A percentile compares a stretch with the other conserved stretches of the same genome.
phyloP scores from a whole-genome alignment of 345 rosid species.

The Cardamine occulta region DNA sequence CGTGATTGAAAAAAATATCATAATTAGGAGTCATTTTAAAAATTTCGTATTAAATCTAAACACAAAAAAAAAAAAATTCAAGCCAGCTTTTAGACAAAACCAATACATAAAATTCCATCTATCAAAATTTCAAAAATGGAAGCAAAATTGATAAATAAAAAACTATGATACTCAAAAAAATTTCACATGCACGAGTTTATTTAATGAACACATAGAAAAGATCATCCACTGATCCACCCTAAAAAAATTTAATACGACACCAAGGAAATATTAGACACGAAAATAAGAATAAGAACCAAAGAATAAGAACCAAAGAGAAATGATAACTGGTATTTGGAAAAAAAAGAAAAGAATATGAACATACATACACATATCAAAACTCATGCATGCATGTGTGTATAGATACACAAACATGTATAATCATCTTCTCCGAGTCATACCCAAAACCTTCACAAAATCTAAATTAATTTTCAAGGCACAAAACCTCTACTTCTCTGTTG shows the following conservation, averaged over 20 bases:
- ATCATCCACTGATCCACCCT: not conserved
- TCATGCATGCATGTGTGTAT: conserved; percentile 34
- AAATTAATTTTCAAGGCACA: not conserved
- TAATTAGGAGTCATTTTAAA: not conserved
- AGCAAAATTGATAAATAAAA: not conserved
- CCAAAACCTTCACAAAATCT: not conserved
- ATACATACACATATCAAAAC: conserved; percentile 5
- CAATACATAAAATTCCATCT: not conserved
- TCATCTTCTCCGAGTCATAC: not conserved
- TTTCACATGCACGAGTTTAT: conserved; percentile 9
- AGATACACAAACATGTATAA: not conserved
- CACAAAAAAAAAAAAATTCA: not conserved
- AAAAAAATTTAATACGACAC: not conserved
- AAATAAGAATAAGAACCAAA: not conserved
- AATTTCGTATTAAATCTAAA: not conserved
- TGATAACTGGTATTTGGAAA: too few species aligned
- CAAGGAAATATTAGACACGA: not conserved
- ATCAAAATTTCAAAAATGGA: not conserved
- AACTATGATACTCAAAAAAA: conserved; percentile 1
- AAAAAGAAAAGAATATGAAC: too few species aligned
- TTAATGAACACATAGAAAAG: conserved; percentile 13
- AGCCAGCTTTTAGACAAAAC: not conserved
- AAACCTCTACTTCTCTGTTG: not conserved
- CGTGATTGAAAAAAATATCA: not conserved
- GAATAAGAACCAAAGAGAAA: too few species aligned